Conservation (phyloP, 495 filamentous ascomycete genomes). For the Lasiosphaeriaceae sp. region DNA sequence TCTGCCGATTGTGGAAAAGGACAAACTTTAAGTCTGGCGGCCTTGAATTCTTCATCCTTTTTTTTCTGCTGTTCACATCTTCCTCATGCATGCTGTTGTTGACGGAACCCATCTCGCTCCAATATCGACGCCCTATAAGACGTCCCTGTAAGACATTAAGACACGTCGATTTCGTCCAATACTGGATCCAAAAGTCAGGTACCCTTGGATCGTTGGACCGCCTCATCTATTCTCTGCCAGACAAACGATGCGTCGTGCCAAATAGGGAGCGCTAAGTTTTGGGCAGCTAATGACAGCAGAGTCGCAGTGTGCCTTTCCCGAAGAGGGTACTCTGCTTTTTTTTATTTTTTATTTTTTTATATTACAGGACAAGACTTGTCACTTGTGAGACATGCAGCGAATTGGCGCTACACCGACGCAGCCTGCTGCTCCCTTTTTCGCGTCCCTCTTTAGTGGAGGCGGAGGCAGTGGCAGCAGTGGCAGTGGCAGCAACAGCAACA, state of each 20-base stretch:
- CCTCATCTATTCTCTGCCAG: too few relatives aligned
- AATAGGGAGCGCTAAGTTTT: background rate
- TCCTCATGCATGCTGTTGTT: too few relatives aligned
- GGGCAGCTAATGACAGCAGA: background rate
- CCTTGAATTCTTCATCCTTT: too few relatives aligned
- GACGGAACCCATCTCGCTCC: too few relatives aligned
- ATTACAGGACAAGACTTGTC: too few relatives aligned
- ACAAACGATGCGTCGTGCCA: background rate
- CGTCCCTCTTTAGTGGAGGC: slow-evolving; percentile 1
- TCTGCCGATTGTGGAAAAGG: background rate
- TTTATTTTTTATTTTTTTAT: too few relatives aligned
- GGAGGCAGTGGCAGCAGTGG: background rate
- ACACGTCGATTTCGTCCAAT: too few relatives aligned
- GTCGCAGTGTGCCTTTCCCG: background rate
- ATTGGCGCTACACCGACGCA: background rate
- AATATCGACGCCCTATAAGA: too few relatives aligned
- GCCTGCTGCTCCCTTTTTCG: background rate
- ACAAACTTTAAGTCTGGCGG: background rate
- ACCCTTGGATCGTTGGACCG: too few relatives aligned
- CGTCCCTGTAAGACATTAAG: too few relatives aligned
- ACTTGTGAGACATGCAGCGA: background rate
- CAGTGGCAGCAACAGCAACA: background rate
- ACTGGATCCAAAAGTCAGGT: too few relatives aligned
- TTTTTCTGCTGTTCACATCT: too few relatives aligned
- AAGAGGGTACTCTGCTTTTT: background rate